Conservation (phyloP, 176 grass and related monocot species). For the Oryza rufipogon region DNA sequence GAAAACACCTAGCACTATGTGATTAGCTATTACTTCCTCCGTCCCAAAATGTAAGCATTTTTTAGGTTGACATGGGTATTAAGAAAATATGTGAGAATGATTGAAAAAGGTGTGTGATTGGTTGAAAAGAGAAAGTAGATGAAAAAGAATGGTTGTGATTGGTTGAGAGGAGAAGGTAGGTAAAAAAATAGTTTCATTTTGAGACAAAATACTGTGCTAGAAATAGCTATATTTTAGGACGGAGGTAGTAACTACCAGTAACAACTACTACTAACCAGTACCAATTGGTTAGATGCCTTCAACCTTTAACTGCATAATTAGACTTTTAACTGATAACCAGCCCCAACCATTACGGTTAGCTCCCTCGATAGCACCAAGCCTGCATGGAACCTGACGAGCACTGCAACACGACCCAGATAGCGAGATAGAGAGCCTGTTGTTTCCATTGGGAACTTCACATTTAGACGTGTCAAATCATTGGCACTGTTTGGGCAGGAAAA, state of each 20-base stretch:
- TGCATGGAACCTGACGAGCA: neutral
- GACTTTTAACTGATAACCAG: conserved; percentile 11
- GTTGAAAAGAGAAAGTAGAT: too few relatives aligned
- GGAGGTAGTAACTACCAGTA: too few relatives aligned
- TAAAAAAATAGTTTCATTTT: too few relatives aligned
- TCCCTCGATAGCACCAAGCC: neutral
- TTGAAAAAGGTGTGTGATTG: too few relatives aligned
- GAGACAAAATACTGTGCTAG: too few relatives aligned
- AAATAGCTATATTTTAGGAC: too few relatives aligned
- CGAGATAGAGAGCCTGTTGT: neutral
- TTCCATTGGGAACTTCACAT: conserved; percentile 28
- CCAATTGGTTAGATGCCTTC: neutral
- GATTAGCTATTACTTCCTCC: neutral
- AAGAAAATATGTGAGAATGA: too few relatives aligned
- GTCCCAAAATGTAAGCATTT: too few relatives aligned
- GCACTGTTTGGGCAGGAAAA: conserved; percentile 41
- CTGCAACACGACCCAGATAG: neutral
- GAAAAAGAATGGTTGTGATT: too few relatives aligned
- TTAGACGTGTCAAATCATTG: conserved; percentile 42
- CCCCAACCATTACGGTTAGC: neutral
- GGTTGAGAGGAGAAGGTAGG: too few relatives aligned
- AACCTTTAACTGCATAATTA: too few relatives aligned
- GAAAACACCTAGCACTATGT: neutral
- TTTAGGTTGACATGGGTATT: too few relatives aligned
- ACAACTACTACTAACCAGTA: neutral